These are phyloP conservation scores for Geopyxis carbonaria DNA, from an alignment of 495 filamentous ascomycete genomes.

Conservation along the genomic window DNA sequence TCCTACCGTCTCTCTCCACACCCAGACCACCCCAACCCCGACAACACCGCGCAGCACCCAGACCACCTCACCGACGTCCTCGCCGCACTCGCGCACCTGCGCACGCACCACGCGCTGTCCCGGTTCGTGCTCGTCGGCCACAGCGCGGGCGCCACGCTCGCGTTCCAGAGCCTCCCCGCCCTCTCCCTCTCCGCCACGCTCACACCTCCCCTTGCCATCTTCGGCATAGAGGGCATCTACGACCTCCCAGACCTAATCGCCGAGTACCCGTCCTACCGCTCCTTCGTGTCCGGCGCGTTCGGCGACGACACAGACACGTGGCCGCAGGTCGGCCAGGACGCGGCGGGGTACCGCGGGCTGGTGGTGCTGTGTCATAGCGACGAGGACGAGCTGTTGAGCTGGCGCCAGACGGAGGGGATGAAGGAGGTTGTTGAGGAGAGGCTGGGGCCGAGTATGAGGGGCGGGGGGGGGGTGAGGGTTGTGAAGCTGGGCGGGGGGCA, in stretches of 20 bases:
- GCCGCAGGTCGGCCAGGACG: conserved; percentile 30
- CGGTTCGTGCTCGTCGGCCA: conserved; percentile 57
- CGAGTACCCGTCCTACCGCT: conserved; percentile 37
- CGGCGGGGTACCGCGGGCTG: conserved; percentile 26
- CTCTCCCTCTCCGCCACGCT: not conserved
- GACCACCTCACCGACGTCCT: conserved; percentile 57
- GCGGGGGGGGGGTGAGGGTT: conserved; percentile 22
- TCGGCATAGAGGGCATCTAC: conserved; percentile 51
- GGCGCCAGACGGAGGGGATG: conserved; percentile 37
- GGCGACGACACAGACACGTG: conserved; percentile 30
- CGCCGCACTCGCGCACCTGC: conserved; percentile 42
- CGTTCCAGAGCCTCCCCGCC: conserved; percentile 43
- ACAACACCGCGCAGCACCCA: conserved; percentile 37
- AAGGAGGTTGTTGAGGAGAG: conserved; percentile 21
- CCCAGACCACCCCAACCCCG: conserved; percentile 33
- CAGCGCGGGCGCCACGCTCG: conserved; percentile 56
- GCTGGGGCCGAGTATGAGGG: conserved; percentile 25
- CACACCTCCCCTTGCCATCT: conserved; percentile 31
- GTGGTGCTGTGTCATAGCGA: conserved; percentile 43
- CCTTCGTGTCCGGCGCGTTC: conserved; percentile 47
- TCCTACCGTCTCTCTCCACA: conserved; percentile 69
- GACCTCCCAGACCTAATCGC: conserved; percentile 40
- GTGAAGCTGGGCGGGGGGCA: conserved; percentile 40
- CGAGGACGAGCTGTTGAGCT: conserved; percentile 45
- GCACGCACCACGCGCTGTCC: conserved; percentile 35